Percentiles rank a stretch among this genome's conserved stretches.
phyloP scores from a whole-genome alignment of 345 rosid genomes.

The Noccaea bulbosa region DNA sequence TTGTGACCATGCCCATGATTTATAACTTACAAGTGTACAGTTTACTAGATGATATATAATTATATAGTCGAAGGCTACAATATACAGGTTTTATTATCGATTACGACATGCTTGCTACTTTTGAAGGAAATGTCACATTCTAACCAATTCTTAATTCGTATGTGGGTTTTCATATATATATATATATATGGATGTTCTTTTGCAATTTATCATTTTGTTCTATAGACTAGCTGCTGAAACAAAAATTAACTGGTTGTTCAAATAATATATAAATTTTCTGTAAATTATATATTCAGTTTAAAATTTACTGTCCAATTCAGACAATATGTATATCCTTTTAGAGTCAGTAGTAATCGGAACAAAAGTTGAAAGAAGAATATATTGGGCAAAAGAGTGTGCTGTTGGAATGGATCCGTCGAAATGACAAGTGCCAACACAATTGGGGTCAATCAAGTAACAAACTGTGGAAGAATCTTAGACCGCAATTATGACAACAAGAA shows the following conservation, averaged over 20 bases:
- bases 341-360: not conserved
- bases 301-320: not conserved
- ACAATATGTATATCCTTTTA: constrained; percentile 16
- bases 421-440: constrained; percentile 38
- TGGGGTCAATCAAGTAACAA: constrained; percentile 37
- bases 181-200: not conserved
- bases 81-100: not conserved
- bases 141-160: constrained; percentile 17
- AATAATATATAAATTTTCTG: not conserved
- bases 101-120: constrained; percentile 12
- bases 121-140: not conserved
- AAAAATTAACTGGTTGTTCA: not conserved
- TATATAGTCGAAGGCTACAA: not conserved
- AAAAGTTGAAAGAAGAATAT: constrained; percentile 17
- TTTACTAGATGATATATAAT: constrained; percentile 20
- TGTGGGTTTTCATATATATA: constrained; percentile 7
- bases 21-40: constrained; percentile 32
- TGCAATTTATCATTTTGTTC: not conserved
- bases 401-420: constrained; percentile 42
- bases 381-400: constrained; percentile 30
- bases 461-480: constrained; percentile 57
- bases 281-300: not conserved
- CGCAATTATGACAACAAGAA: constrained; percentile 50
- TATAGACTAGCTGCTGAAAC: not conserved
- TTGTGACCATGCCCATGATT: constrained; percentile 30